Evolutionary conservation across 163 green algal species (phyloP), one percentile per base, ranked within the genome.

Genomic region (Chlamydomonas reinhardtii): DNA sequence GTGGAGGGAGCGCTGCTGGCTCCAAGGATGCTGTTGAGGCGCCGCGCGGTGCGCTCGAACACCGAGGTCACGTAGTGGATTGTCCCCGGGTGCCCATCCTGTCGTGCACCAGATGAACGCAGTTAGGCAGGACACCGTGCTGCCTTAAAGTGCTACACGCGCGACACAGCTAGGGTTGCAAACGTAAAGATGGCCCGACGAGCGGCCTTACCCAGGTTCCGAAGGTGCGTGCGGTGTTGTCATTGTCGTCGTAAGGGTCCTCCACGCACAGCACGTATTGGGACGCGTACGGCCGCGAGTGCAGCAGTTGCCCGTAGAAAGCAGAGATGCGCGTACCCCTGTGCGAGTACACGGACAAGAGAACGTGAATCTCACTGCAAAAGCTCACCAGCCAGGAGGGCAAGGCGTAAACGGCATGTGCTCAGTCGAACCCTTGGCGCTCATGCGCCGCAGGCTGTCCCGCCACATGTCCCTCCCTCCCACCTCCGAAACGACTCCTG

Each of bases 201-300:
- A 5, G 39, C 5, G 39, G 39, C 39, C 39, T 37, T 32, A 91
- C 89, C 82, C n/a, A 70, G 5, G 76, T 88, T 4, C 89, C 85
- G 4, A 95, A 84, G 34, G 89, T 93, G 27, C 93, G 82, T 8
- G 91, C 91, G 29, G 86, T 91, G 83, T 96, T 96, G 85, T 96
- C 92, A 4, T 29, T 79, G 39, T 70, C 64, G 48, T 96, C 92
- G 73, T 94, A 96, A 0, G 93, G 93, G 81, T 96, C 93, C 76
- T 95, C 91, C 72, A 96, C 84, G 0, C 74, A 80, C 61, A 93
- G 69, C 78, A 94, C 73, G 25, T 92, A 95, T 34, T 22, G 19
- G 16, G 39, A 20, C 35, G 69, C 1, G 69, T 73, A 86, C 29
- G 79, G 79, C 22, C 48, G 32, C 31, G 3, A 19, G 16, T 25